These are phyloP conservation scores for Ulota crispa DNA, from an alignment of 225 moss, liverwort and hornwort genomes.

Conservation along the genomic window DNA sequence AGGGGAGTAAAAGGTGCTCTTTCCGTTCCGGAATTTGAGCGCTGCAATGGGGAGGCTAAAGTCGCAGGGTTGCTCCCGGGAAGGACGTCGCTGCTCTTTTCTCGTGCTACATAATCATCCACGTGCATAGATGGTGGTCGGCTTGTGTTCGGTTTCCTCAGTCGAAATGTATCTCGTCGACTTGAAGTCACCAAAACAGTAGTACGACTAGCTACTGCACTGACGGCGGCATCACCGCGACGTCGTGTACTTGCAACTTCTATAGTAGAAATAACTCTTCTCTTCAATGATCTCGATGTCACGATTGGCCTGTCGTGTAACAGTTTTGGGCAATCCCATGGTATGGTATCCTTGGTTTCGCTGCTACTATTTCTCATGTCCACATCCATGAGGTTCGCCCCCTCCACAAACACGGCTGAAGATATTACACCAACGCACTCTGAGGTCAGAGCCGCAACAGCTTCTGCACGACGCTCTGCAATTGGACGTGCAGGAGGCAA, in stretches of 20 bases:
- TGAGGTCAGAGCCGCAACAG: constrained; percentile 40
- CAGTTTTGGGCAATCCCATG: constrained; percentile 81
- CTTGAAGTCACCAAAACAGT: constrained; percentile 53
- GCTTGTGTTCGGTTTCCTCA: constrained; percentile 95
- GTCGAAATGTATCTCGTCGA: constrained; percentile 91
- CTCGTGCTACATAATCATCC: constrained; percentile 96
- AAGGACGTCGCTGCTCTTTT: constrained; percentile 69
- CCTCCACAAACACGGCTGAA: constrained; percentile 40
- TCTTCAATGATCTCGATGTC: constrained; percentile 64
- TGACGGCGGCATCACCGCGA: constrained; percentile 53
- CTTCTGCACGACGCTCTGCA: constrained; percentile 58
- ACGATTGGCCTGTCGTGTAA: constrained; percentile 61
- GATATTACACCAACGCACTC: constrained; percentile 33
- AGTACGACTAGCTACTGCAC: constrained; percentile 49
- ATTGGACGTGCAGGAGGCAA: constrained; percentile 53
- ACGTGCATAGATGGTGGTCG: constrained; percentile 99
- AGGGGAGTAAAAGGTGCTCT: constrained; percentile 81
- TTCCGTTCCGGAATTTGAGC: constrained; percentile 68
- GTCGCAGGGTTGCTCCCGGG: constrained; percentile 60
- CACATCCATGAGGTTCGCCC: constrained; percentile 31
- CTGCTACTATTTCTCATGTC: constrained; percentile 25
- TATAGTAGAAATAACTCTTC: constrained; percentile 70
- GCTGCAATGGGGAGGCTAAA: constrained; percentile 61
- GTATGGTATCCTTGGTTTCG: constrained; percentile 62
- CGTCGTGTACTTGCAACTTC: constrained; percentile 85